Evolutionary conservation across 1,284 basidiomycete species (phyloP).

Genomic region (Naganishia albida): DNA sequence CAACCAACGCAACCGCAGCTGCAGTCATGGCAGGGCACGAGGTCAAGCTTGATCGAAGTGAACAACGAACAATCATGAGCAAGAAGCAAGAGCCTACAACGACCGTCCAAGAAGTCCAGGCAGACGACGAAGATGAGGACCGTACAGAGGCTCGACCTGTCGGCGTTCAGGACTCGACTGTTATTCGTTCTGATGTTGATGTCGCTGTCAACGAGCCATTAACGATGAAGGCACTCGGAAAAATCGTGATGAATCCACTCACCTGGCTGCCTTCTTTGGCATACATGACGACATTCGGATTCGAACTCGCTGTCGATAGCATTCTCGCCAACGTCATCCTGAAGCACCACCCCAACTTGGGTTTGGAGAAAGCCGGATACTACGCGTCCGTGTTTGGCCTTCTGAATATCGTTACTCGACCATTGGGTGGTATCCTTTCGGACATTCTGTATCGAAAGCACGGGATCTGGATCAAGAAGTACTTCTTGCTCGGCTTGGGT

Average conservation of each 20-base stretch:
- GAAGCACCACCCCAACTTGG: constrained; percentile 54
- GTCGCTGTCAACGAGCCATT: constrained; percentile 60
- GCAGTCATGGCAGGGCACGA: constrained; percentile 48
- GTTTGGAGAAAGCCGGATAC: constrained; percentile 62
- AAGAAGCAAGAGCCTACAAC: constrained; percentile 45
- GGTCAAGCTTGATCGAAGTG: constrained; percentile 44
- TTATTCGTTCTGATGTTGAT: constrained; percentile 52
- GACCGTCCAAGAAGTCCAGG: constrained; percentile 43
- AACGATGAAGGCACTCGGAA: constrained; percentile 51
- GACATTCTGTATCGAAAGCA: constrained; percentile 59
- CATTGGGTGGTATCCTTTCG: constrained; percentile 60
- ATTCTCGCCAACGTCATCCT: constrained; percentile 61
- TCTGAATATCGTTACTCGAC: constrained; percentile 60
- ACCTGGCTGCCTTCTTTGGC: constrained; percentile 65
- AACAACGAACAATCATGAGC: constrained; percentile 43
- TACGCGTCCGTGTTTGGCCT: constrained; percentile 44
- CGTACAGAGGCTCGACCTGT: constrained; percentile 15
- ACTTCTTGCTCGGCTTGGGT: constrained; percentile 57
- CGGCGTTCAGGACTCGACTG: constrained; percentile 27
- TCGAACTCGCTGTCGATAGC: constrained; percentile 64
- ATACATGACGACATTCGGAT: constrained; percentile 59
- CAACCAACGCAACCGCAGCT: constrained; percentile 53
- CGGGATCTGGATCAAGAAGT: constrained; percentile 61
- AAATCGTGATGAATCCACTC: constrained; percentile 57
- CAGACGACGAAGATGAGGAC: constrained; percentile 37